Percentiles rank a stretch among this genome's conserved stretches.
phyloP scores from a whole-genome alignment of 2,329 filamentous ascomycete species.

The Trichophyton mentagrophytes region DNA sequence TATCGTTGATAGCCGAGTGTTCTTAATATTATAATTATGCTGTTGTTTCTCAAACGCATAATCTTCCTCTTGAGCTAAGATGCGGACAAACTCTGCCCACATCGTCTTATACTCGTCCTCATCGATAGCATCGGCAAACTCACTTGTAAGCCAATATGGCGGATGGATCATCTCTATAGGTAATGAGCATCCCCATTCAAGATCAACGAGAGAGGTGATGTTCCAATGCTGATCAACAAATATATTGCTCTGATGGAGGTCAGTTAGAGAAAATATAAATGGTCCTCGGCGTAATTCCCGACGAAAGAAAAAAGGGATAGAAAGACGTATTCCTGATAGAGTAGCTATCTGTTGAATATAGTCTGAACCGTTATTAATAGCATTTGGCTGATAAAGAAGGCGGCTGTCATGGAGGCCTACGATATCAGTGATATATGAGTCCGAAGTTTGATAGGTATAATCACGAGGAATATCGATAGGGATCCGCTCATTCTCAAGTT shows the following conservation, averaged over 20 bases:
- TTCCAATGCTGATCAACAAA: slow-evolving; percentile 27
- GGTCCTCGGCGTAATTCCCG: slow-evolving; percentile 16
- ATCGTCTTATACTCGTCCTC: slow-evolving; percentile 11
- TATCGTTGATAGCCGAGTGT: slow-evolving; percentile 6
- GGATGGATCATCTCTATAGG: slow-evolving; percentile 21
- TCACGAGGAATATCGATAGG: slow-evolving; percentile 17
- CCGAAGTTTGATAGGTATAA: slow-evolving; percentile 17
- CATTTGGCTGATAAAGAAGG: slow-evolving; percentile 20
- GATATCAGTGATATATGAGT: slow-evolving; percentile 19
- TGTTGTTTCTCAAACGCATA: neutral
- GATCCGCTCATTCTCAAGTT: slow-evolving; percentile 19
- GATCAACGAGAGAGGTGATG: slow-evolving; percentile 23
- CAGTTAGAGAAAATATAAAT: slow-evolving; percentile 24
- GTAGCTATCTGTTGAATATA: slow-evolving; percentile 17
- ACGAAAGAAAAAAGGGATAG: slow-evolving; percentile 14
- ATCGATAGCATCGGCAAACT: slow-evolving; percentile 10
- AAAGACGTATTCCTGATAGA: slow-evolving; percentile 24
- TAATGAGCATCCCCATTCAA: slow-evolving; percentile 21
- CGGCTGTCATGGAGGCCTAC: slow-evolving; percentile 19
- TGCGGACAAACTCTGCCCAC: slow-evolving; percentile 14
- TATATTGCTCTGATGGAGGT: slow-evolving; percentile 20
- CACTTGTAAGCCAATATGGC: slow-evolving; percentile 23
- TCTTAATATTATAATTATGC: neutral
- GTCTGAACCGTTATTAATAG: slow-evolving; percentile 7
- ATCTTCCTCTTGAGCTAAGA: slow-evolving; percentile 14